phyloP scores from a whole-genome alignment of 495 filamentous ascomycete genomes.

The Talaromyces stipitatus region DNA sequence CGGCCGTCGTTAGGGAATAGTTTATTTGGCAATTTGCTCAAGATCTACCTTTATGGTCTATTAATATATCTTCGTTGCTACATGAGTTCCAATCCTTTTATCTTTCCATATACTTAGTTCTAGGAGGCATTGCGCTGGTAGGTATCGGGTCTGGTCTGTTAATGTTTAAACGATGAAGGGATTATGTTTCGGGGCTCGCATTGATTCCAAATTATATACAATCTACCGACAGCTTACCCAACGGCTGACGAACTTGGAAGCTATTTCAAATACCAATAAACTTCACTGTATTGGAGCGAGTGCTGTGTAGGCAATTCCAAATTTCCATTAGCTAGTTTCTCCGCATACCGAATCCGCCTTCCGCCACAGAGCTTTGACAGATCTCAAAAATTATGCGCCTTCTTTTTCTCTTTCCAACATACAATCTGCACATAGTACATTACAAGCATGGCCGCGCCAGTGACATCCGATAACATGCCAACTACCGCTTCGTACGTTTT shows the following conservation, averaged over 20 bases:
- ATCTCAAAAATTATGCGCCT: too few species aligned
- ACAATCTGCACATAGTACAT: not conserved
- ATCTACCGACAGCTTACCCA: not conserved
- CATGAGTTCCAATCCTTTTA: not conserved
- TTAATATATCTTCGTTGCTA: slow-evolving; percentile 6
- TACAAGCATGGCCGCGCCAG: slow-evolving; percentile 32
- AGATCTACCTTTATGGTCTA: slow-evolving; percentile 11
- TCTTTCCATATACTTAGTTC: not conserved
- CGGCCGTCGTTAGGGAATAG: slow-evolving; percentile 2
- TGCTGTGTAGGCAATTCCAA: too few species aligned
- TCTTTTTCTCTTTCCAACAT: slow-evolving; percentile 3
- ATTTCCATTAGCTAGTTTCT: not conserved
- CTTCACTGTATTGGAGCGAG: too few species aligned
- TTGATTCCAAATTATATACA: not conserved
- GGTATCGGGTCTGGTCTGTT: not conserved
- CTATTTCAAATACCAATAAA: too few species aligned
- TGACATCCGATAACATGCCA: slow-evolving; percentile 27
- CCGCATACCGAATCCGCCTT: not conserved
- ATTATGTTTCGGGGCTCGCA: not conserved
- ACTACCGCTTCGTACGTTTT: slow-evolving; percentile 47
- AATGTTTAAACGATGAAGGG: not conserved
- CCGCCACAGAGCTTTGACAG: not conserved
- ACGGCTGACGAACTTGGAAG: too few species aligned
- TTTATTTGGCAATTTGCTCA: not conserved
- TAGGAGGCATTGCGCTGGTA: not conserved